A percentile compares a stretch with the other conserved stretches of the same genome.
phyloP scores from a whole-genome alignment of 2,329 filamentous ascomycete genomes.

The Penicillium sp. region DNA sequence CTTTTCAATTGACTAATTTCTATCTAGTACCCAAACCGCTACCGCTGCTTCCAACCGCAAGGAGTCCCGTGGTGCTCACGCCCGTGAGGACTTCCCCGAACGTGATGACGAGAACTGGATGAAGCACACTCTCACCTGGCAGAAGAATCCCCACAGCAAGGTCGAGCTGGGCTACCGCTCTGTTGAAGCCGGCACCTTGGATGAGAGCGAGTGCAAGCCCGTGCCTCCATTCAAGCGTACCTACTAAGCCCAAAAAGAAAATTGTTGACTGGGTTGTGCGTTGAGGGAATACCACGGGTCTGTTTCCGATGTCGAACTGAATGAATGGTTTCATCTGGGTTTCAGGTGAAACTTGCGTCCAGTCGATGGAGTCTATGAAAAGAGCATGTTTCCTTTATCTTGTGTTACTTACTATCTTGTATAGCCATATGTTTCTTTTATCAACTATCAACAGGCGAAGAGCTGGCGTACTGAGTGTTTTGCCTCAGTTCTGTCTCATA shows the following conservation, averaged over 20 bases:
- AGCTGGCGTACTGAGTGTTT: conserved; percentile 31
- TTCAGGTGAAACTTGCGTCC: conserved; percentile 10
- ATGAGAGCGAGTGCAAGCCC: conserved; percentile 92
- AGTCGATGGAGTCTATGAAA: conserved; percentile 23
- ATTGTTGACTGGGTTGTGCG: conserved; percentile 6
- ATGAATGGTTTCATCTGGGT: background rate
- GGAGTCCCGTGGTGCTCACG: conserved; percentile 95
- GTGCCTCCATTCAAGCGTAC: conserved; percentile 87
- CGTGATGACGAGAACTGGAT: conserved; percentile 96
- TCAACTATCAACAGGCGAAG: conserved; percentile 31
- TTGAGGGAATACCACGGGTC: conserved; percentile 18
- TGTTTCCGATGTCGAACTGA: conserved; percentile 16
- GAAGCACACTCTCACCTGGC: conserved; percentile 97
- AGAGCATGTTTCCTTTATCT: conserved; percentile 30
- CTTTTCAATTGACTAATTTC: background rate
- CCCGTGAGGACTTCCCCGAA: conserved; percentile 92
- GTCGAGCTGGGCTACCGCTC: conserved; percentile 79
- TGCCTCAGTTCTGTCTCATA: conserved; percentile 22
- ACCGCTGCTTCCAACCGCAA: conserved; percentile 85
- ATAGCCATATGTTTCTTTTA: conserved; percentile 37
- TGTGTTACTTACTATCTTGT: conserved; percentile 35
- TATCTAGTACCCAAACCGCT: conserved; percentile 74
- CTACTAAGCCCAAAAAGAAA: conserved; percentile 38
- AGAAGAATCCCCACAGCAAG: conserved; percentile 84
- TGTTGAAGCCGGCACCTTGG: conserved; percentile 76